Base-by-base conservation (phyloP, 306 rosid species). In the Trichosanthes cucumerina region DNA sequence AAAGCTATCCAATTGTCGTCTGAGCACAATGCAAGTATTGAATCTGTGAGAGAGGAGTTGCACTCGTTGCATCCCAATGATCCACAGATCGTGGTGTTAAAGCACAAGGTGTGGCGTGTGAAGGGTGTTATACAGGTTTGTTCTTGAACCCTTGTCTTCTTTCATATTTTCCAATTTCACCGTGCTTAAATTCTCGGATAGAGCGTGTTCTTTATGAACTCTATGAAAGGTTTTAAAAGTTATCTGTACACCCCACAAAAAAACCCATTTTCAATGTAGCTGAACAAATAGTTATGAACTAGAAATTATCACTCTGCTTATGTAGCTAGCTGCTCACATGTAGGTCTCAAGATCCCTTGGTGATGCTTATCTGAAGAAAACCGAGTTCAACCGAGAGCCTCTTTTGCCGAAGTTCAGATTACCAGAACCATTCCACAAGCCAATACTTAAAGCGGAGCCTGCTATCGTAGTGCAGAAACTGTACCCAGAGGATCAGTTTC, bases 31-130 rank as follows among this genome's bases (percentile, higher is more conserved):
- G 99, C 98, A 60, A 85, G 97, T 84, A 47, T 71, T 18, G 93
- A 91, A 89, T 88, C 92, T 80, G 97, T 96, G 75, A 91, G 99
- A 82, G 86, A 90, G 63, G 99, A 96, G 83, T 71, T 96, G 86
- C 93, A 39, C 21, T 85, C 82, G 0, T 85, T 89, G 86, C 99
- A 96, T 79, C 99, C 99, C 28, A 57, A 92, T 85, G 99, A 96
- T 90, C 99, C 99, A 23, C 89, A 90, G 86, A 91, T 96, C 52
- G 98, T 96, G 52, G 86, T 96, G 34, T 80, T 90, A 82, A 96
- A 88, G 84, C 98, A 96, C 88, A 89, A 86, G 81, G 99, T 91
- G 79, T 96, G 99, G 99, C 99, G 99, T 4, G 99, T 96, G 84
- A 96, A 96, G 91, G 99, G 99, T 83, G 78, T 96, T 49, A 96